Evolutionary conservation across 768 basidiomycete genomes (phyloP).

Genomic region (Cyclocybe cylindracea): DNA sequence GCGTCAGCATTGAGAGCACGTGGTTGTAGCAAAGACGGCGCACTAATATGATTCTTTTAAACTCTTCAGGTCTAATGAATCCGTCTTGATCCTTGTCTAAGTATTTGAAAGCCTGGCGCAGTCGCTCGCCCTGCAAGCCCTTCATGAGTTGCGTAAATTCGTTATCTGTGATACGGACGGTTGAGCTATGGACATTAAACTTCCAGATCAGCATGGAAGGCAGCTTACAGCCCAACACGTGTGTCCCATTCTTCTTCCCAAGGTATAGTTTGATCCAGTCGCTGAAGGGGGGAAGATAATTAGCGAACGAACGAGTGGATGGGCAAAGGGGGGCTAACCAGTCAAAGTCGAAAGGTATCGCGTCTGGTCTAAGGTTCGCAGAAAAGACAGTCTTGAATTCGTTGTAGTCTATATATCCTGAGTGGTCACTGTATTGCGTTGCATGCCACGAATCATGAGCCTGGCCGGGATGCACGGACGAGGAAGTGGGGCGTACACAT

Average conservation of each 20-base stretch:
- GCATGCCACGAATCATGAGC: conserved; percentile 10
- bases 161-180: conserved; percentile 55
- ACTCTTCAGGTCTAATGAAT: conserved; percentile 91
- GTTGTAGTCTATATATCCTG: conserved; percentile 91
- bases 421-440: conserved; percentile 63
- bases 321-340: conserved; percentile 42
- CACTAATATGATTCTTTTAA: conserved; percentile 93
- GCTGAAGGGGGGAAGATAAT: conserved; percentile 34
- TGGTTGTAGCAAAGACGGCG: conserved; percentile 25
- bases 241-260: conserved; percentile 87
- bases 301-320: neutral
- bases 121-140: conserved; percentile 94
- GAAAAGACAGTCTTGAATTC: conserved; percentile 94
- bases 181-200: conserved; percentile 1
- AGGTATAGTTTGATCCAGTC: conserved; percentile 97
- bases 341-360: conserved; percentile 95
- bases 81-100: conserved; percentile 91
- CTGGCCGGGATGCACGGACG: neutral
- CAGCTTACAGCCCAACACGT: conserved; percentile 86
- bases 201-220: neutral
- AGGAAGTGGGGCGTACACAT: conserved; percentile 65
- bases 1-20: conserved; percentile 2
- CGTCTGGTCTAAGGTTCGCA: conserved; percentile 72
- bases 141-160: conserved; percentile 99
- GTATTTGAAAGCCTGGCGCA: conserved; percentile 94